Evolutionary conservation across 73 alveolate species (phyloP).

Genomic region (Paramecium sexaurelia): DNA sequence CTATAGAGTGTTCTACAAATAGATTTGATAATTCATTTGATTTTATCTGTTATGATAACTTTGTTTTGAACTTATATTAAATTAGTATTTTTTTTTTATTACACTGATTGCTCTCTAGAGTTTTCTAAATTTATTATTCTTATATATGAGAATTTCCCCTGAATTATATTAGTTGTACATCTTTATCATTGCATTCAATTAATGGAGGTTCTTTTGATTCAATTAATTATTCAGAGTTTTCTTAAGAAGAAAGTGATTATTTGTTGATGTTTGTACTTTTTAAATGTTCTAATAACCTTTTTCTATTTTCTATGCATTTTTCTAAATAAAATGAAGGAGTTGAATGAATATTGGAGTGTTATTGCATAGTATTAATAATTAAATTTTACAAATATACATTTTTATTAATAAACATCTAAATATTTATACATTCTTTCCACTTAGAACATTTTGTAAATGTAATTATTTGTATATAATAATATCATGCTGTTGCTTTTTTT

Average conservation of each 20-base stretch:
- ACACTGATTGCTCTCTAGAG: not conserved
- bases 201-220: not conserved
- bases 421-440: not conserved
- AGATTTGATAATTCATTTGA: not conserved
- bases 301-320: not conserved
- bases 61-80: not conserved
- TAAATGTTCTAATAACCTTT: not conserved
- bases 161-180: no score
- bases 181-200: no score
- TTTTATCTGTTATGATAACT: not conserved
- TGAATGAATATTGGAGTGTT: not conserved
- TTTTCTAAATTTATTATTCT: not conserved
- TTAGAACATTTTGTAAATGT: no score
- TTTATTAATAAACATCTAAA: not conserved
- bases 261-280: not conserved
- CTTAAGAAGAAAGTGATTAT: not conserved
- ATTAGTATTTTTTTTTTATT: not conserved
- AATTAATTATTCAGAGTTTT: not conserved
- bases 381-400: not conserved
- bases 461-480: not conserved
- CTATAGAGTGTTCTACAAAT: not conserved
- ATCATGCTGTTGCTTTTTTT: conserved; percentile 66
- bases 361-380: not conserved
- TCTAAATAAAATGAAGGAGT: not conserved
- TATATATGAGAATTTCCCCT: not conserved